Percentiles rank a stretch among this genome's conserved stretches.
Conservation (phyloP, 306 rosid species). For the Quillaja saponaria region DNA sequence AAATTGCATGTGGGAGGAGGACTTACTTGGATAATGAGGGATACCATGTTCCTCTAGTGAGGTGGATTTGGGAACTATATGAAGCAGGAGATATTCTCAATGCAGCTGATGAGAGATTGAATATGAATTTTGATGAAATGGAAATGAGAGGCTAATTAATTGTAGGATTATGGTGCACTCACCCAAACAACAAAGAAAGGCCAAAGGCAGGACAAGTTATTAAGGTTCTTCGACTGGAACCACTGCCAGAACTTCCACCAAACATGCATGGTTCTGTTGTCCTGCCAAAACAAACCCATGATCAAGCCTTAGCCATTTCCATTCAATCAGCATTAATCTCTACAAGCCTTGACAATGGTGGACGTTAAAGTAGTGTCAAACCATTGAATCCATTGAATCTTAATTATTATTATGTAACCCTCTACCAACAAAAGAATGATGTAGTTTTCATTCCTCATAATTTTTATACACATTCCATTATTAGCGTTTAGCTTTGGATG, state of each 20-base stretch:
- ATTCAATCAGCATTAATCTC: neutral
- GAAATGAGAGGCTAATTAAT: constrained; percentile 14
- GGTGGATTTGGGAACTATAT: constrained; percentile 20
- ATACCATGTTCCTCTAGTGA: neutral
- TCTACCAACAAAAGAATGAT: too few species aligned
- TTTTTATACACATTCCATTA: too few species aligned
- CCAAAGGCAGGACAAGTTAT: constrained; percentile 29
- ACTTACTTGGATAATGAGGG: constrained; percentile 1
- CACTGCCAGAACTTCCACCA: constrained; percentile 7
- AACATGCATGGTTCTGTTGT: constrained; percentile 18
- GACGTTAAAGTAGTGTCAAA: too few species aligned
- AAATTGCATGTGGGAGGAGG: constrained; percentile 40
- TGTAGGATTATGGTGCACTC: constrained; percentile 26
- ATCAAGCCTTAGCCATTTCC: neutral
- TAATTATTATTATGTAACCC: too few species aligned
- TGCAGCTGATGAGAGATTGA: constrained; percentile 21
- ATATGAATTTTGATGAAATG: neutral
- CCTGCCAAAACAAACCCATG: neutral
- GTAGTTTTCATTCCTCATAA: too few species aligned
- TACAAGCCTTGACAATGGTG: neutral
- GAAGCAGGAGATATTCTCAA: constrained; percentile 13
- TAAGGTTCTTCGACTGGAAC: constrained; percentile 25
- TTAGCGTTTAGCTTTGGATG: too few species aligned
- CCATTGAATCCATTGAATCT: too few species aligned
- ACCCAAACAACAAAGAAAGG: constrained; percentile 7